These are phyloP conservation scores for Arthrobotrys entomopaga DNA, from an alignment of 2,329 filamentous ascomycete species.

Conservation along the genomic window DNA sequence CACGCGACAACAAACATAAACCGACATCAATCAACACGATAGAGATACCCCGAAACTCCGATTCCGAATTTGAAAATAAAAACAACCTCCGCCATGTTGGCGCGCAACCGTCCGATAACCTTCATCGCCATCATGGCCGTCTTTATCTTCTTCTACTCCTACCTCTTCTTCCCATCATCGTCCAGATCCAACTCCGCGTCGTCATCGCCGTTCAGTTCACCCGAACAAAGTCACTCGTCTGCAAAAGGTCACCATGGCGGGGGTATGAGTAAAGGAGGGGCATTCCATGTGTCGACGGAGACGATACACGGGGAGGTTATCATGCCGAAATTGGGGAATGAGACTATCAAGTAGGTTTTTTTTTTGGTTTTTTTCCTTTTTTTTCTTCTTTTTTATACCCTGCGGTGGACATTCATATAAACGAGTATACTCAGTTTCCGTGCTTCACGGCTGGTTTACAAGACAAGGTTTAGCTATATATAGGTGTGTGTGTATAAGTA, in stretches of 20 bases:
- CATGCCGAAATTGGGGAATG: slow-evolving; percentile 83
- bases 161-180: slow-evolving; percentile 62
- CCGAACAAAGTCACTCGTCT: slow-evolving; percentile 69
- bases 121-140: slow-evolving; percentile 55
- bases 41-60: too few relatives aligned
- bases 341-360: slow-evolving; percentile 74
- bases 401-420: not conserved
- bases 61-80: too few relatives aligned
- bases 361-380: too few relatives aligned
- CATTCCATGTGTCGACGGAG: slow-evolving; percentile 63
- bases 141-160: slow-evolving; percentile 59
- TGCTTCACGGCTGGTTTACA: not conserved
- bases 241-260: slow-evolving; percentile 56
- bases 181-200: slow-evolving; percentile 65
- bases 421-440: not conserved
- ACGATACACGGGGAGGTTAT: slow-evolving; percentile 76
- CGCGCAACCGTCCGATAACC: slow-evolving; percentile 55
- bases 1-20: not conserved
- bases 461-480: too few relatives aligned
- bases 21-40: not conserved
- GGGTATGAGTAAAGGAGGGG: slow-evolving; percentile 53
- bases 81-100: slow-evolving; percentile 29
- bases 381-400: not conserved
- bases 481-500: too few relatives aligned
- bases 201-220: slow-evolving; percentile 69